Conservation (phyloP, 805 yeast species). For the Cyberlindnera sargentensis region DNA sequence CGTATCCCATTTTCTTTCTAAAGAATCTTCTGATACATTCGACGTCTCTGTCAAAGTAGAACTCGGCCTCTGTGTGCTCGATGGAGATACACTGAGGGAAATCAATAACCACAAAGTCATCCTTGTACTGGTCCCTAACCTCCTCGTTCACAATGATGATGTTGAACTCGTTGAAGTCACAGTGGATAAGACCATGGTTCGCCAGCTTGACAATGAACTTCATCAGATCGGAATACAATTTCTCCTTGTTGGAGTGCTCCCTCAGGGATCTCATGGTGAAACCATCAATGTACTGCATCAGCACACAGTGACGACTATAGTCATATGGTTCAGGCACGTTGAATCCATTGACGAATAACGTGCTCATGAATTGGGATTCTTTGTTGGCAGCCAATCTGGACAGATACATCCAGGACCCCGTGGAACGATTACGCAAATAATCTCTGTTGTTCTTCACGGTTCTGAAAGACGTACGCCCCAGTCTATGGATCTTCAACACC, state of each 20-base stretch:
- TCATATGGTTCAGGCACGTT: constrained; percentile 86
- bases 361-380: constrained; percentile 83
- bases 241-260: constrained; percentile 60
- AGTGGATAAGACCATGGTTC: constrained; percentile 86
- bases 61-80: constrained; percentile 83
- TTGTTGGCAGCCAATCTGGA: constrained; percentile 87
- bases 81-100: constrained; percentile 97
- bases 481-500: constrained; percentile 84
- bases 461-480: constrained; percentile 90
- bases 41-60: constrained; percentile 87
- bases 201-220: constrained; percentile 76
- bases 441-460: constrained; percentile 93
- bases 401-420: constrained; percentile 87
- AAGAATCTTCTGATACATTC: constrained; percentile 84
- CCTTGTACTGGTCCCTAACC: constrained; percentile 40
- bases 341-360: constrained; percentile 68
- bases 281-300: constrained; percentile 91
- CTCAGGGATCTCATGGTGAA: constrained; percentile 79
- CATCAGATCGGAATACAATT: constrained; percentile 82
- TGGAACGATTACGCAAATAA: constrained; percentile 64
- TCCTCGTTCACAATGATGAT: constrained; percentile 72
- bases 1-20: constrained; percentile 66
- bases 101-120: constrained; percentile 86
- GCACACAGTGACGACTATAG: constrained; percentile 81
- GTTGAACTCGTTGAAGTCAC: constrained; percentile 97